Percentiles rank a stretch among this genome's conserved stretches.
These are phyloP conservation scores for Podospora appendiculata DNA, from an alignment of 495 filamentous ascomycete genomes.

Conservation along the genomic window DNA sequence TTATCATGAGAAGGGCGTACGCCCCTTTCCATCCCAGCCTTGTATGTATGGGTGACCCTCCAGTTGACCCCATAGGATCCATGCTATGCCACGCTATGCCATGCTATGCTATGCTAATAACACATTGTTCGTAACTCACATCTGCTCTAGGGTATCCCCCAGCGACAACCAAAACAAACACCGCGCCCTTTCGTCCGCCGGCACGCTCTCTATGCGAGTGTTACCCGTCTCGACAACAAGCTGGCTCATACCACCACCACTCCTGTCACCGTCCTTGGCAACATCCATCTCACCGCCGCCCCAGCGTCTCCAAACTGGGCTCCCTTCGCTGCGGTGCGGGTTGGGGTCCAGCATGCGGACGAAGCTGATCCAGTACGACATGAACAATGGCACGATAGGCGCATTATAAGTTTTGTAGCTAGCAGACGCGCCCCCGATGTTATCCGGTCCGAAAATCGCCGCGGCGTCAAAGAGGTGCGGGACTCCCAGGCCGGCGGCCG, in stretches of 20 bases:
- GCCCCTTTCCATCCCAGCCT: too few species aligned
- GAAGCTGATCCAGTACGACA: conserved; percentile 37
- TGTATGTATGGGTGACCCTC: too few species aligned
- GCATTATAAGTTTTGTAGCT: conserved; percentile 32
- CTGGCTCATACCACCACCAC: conserved; percentile 4
- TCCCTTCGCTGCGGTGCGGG: conserved; percentile 5
- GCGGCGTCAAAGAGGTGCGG: conserved; percentile 27
- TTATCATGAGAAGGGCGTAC: too few species aligned
- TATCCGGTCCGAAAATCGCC: conserved; percentile 38
- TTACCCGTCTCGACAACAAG: conserved; percentile 26
- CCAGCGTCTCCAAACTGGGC: conserved; percentile 30
- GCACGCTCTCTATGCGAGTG: conserved; percentile 25
- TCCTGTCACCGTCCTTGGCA: neutral
- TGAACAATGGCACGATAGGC: conserved; percentile 24
- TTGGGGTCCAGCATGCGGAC: conserved; percentile 32
- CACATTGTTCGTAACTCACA: neutral
- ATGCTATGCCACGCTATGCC: too few species aligned
- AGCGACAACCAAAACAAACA: conserved; percentile 30
- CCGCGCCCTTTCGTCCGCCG: conserved; percentile 17
- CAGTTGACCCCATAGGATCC: too few species aligned
- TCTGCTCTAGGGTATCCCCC: conserved; percentile 27
- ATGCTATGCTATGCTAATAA: too few species aligned
- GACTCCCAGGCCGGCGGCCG: conserved; percentile 7
- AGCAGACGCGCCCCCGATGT: conserved; percentile 7
- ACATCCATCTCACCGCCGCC: neutral